Percentiles rank a stretch among this genome's conserved stretches.
Conservation (phyloP, 2,329 filamentous ascomycete species). For the Gaeumannomyces tritici region DNA sequence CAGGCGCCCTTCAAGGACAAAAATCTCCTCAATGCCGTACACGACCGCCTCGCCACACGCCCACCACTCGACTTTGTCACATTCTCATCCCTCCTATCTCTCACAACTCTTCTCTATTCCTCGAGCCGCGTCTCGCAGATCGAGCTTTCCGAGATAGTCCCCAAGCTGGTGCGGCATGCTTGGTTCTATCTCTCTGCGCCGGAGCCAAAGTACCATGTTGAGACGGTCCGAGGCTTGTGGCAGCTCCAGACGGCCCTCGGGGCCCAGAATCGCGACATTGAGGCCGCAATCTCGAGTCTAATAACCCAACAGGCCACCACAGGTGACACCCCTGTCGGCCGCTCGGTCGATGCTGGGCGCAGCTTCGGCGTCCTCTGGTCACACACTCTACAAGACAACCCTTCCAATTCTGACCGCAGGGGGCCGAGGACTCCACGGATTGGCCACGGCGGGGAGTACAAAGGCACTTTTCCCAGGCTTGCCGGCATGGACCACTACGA, state of each 20-base stretch:
- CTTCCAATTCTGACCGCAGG: slow-evolving; percentile 35
- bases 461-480: slow-evolving; percentile 25
- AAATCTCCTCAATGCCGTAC: slow-evolving; percentile 39
- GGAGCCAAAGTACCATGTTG: slow-evolving; percentile 87
- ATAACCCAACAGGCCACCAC: slow-evolving; percentile 46
- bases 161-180: slow-evolving; percentile 58
- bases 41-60: slow-evolving; percentile 30
- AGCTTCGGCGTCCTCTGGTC: slow-evolving; percentile 73
- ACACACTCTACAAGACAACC: slow-evolving; percentile 59
- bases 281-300: slow-evolving; percentile 64
- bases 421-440: slow-evolving; percentile 33
- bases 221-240: slow-evolving; percentile 80
- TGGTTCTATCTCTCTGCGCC: slow-evolving; percentile 78
- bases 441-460: slow-evolving; percentile 14
- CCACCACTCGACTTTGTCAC: slow-evolving; percentile 36
- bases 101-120: slow-evolving; percentile 46
- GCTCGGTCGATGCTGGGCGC: slow-evolving; percentile 49
- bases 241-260: slow-evolving; percentile 68
- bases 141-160: slow-evolving; percentile 54
- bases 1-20: slow-evolving; percentile 35
- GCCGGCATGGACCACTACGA: slow-evolving; percentile 55
- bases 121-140: slow-evolving; percentile 38
- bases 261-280: slow-evolving; percentile 60
- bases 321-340: slow-evolving; percentile 33
- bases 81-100: slow-evolving; percentile 49